Percentiles rank a stretch among this genome's conserved stretches.
These are phyloP conservation scores for Thermoascus crustaceus DNA, from an alignment of 2,329 filamentous ascomycete species.

Conservation along the genomic window DNA sequence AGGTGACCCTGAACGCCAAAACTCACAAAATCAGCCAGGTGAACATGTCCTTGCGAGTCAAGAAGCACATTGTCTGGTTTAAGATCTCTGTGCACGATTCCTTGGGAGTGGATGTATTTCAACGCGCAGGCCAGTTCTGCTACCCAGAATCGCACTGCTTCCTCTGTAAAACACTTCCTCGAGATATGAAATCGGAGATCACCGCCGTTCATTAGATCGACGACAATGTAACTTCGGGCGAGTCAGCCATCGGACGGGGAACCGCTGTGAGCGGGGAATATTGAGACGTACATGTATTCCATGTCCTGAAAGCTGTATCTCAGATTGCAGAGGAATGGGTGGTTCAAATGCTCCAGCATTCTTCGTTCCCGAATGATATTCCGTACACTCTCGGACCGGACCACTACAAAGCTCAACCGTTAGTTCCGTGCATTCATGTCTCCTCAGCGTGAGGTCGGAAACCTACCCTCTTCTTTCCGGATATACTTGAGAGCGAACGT, in stretches of 20 bases:
- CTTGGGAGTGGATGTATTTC: slow-evolving; percentile 74
- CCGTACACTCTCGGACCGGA: slow-evolving; percentile 92
- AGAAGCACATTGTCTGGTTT: slow-evolving; percentile 89
- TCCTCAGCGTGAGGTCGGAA: neutral
- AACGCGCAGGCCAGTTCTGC: slow-evolving; percentile 87
- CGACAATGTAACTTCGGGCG: slow-evolving; percentile 68
- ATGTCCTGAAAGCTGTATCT: slow-evolving; percentile 99
- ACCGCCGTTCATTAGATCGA: slow-evolving; percentile 96
- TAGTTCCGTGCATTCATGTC: slow-evolving; percentile 4
- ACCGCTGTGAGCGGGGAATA: slow-evolving; percentile 1
- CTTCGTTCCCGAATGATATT: slow-evolving; percentile 96
- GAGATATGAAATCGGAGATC: slow-evolving; percentile 97
- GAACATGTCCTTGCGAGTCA: slow-evolving; percentile 85
- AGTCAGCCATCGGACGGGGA: slow-evolving; percentile 15
- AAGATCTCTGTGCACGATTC: slow-evolving; percentile 83
- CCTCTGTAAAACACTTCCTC: slow-evolving; percentile 94
- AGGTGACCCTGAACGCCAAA: neutral
- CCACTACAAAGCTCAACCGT: slow-evolving; percentile 53
- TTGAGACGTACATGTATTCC: slow-evolving; percentile 78
- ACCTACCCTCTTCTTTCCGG: slow-evolving; percentile 89
- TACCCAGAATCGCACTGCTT: slow-evolving; percentile 95
- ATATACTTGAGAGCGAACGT: slow-evolving; percentile 98
- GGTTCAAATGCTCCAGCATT: slow-evolving; percentile 97
- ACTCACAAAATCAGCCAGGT: slow-evolving; percentile 92
- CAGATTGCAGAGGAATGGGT: slow-evolving; percentile 96